Evolutionary conservation across 306 rosid genomes (phyloP), one percentile per base, ranked within the genome.

Genomic region (Malus asiatica): DNA sequence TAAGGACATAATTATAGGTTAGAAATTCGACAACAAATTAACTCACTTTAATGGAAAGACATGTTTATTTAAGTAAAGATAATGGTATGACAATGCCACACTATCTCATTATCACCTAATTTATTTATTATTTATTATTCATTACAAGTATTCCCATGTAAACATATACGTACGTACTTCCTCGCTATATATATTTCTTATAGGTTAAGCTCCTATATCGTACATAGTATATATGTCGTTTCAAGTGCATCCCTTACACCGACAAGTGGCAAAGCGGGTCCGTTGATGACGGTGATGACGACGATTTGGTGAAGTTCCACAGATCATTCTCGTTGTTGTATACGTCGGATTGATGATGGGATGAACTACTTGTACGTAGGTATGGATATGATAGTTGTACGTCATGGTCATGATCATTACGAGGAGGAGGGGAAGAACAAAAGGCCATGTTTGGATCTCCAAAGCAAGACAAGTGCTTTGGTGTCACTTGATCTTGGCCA

Each of bases 261-360:
- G 90, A 87, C 87, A 87, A 78, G 78, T 87, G 90, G 83, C 85
- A 87, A 20, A 87, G 79, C 33, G 90, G 90, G 70, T 87, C 90
- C 18, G 87, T 77, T 20, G 90, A 76, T 6, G 88, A 77, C 25
- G 80, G 71, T 30, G 89, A 66, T 7, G 86, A 11, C 20, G 76
- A 61, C 15, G 84, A 79, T 72, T 81, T 84, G 4, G 86, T 70
- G 78, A 84, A 87, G 55, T 73, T 77, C 88, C 90, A 87, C 0
- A 84, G 71, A 80, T 84, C 88, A 18, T 82, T 79, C 38, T 77
- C 86, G 51, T 32, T 77, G 38, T 57, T 73, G 76, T 77, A 84
- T 76, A 73, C 79, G 10, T 76, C 64, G 1, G 75, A 16, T 59
- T 83, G 78, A 58, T 52, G 32, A 13, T 75, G 53, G 51, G 70